Base-by-base conservation (phyloP, 176 grass and related monocot species). In the Oropetium thomaeum region DNA sequence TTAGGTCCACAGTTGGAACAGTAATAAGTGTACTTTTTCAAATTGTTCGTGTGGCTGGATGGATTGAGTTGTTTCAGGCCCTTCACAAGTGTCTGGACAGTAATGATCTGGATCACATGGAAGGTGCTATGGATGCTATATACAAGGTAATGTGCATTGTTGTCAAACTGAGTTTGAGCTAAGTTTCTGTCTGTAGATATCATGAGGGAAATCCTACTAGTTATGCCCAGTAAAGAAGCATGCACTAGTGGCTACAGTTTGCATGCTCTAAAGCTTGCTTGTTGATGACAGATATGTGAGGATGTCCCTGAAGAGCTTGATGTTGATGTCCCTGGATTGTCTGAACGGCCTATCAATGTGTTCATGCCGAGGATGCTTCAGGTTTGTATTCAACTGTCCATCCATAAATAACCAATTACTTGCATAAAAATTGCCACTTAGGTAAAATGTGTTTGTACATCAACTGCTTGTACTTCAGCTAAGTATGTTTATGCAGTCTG, bases 51-150 rank as follows among this genome's bases (percentile, higher is more conserved):
- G 91, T 94, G 12, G 41, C 88, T 86, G 95, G 95, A 31, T 98
- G 95, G 95, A 81, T 92, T 3, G 95, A 98, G 41, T 80, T 98
- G 79, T 89, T 92, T 75, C 91, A 92, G 71, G 95, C 84, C 27
- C 84, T 98, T 10, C 82, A 91, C 45, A 82, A 88, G 42, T 98
- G 95, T 60, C 79, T 98, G 73, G 95, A 91, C 28, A 94, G 89
- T 69, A 92, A 88, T 67, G 91, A 98, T 45, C 58, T 92, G 30
- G 92, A 92, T 89, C 95, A 98, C 34, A 94, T 94, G 95, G 95
- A 98, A 85, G 95, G 95, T 86, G 91, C 91, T 74, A 88, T 98
- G 85, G 95, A 94, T 81, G 91, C 95, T 60, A 93, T 98, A 78
- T 98, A 90, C 77, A 98, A 98, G 89, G 95, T 98, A 90, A 20